Evolutionary conservation across 2,329 filamentous ascomycete species (phyloP).

Genomic region (Sphaceloma murrayae): DNA sequence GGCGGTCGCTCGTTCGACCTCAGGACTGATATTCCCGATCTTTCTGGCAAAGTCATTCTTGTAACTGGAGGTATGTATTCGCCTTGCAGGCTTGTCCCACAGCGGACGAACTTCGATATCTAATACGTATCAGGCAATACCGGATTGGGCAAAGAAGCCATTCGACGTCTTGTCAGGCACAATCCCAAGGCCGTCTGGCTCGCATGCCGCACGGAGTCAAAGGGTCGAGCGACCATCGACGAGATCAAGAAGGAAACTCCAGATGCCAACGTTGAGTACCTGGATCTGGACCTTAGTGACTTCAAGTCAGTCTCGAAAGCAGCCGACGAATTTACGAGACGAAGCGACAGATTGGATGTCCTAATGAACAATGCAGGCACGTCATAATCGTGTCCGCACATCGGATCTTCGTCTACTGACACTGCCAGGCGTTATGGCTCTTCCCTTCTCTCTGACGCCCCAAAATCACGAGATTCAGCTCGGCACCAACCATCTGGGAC

Average conservation of each 20-base stretch:
- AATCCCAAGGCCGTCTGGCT: constrained; percentile 40
- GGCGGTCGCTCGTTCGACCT: constrained; percentile 25
- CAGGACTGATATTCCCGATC: constrained; percentile 32
- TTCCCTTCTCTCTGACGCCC: constrained; percentile 30
- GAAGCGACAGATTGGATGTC: constrained; percentile 36
- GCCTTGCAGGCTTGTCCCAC: background rate
- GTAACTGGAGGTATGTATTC: constrained; percentile 34
- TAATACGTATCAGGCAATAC: constrained; percentile 31
- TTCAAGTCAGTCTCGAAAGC: constrained; percentile 34
- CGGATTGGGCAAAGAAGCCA: constrained; percentile 40
- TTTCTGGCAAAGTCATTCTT: constrained; percentile 35
- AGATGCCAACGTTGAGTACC: constrained; percentile 29
- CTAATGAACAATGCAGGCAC: constrained; percentile 41
- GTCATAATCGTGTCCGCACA: too few relatives aligned
- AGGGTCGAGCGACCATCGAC: constrained; percentile 34
- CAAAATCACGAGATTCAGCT: constrained; percentile 45
- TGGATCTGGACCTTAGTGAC: constrained; percentile 36
- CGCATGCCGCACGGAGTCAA: constrained; percentile 35
- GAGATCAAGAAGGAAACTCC: constrained; percentile 32
- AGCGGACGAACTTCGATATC: background rate
- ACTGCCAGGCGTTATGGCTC: constrained; percentile 37
- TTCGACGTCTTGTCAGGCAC: constrained; percentile 37
- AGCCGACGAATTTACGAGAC: constrained; percentile 30
- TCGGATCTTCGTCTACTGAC: too few relatives aligned
- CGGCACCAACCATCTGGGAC: constrained; percentile 45